phyloP scores from a whole-genome alignment of 495 filamentous ascomycete genomes.

The Podospora pseudocomata region DNA sequence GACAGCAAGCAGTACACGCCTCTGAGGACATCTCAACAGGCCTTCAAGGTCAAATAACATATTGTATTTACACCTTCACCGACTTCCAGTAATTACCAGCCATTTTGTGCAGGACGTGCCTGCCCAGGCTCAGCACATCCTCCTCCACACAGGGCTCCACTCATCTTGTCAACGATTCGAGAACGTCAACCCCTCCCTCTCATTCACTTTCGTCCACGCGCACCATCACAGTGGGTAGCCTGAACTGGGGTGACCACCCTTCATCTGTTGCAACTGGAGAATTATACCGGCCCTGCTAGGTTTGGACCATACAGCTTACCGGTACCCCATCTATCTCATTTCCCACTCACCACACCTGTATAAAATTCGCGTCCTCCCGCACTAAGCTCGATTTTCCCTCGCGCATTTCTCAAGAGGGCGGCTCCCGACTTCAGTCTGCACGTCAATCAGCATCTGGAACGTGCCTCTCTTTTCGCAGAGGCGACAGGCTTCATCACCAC shows the following conservation, averaged over 20 bases:
- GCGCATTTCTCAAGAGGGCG: slow-evolving; percentile 18
- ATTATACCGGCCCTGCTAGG: background rate
- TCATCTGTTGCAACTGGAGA: background rate
- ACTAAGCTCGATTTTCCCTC: slow-evolving; percentile 36
- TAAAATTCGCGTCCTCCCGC: slow-evolving; percentile 33
- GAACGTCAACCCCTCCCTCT: slow-evolving; percentile 3
- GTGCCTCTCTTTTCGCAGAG: background rate
- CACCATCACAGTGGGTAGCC: background rate
- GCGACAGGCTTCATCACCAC: background rate
- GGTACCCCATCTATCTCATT: slow-evolving; percentile 18
- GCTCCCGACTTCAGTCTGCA: slow-evolving; percentile 4
- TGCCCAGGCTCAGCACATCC: background rate
- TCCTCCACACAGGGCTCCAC: slow-evolving; percentile 3
- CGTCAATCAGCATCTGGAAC: background rate
- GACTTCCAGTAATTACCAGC: background rate
- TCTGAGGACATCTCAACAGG: too few relatives aligned
- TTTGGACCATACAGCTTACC: background rate
- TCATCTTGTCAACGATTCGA: background rate
- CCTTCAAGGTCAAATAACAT: too few relatives aligned
- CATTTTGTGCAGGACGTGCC: background rate
- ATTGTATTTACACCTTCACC: too few relatives aligned
- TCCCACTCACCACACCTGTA: slow-evolving; percentile 18
- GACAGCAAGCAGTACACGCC: too few relatives aligned
- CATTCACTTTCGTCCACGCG: slow-evolving; percentile 1
- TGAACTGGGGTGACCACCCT: background rate